phyloP scores from a whole-genome alignment of 257 asterid species.

The Solanum sejunctum region DNA sequence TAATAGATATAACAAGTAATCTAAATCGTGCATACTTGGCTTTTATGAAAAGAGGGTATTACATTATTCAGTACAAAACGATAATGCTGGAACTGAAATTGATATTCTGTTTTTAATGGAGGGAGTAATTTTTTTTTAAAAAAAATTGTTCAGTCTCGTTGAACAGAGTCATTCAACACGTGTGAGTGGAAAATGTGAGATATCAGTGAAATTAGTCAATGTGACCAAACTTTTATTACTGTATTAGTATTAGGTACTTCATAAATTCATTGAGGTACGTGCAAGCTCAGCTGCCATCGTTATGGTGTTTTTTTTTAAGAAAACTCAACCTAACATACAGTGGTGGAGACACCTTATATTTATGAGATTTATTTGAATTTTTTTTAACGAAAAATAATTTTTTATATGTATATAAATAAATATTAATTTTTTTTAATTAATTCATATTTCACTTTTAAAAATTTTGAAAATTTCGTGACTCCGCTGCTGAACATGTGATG shows the following conservation, averaged over 20 bases:
- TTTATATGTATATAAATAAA: no score
- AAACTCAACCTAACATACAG: not conserved
- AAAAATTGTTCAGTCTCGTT: not conserved
- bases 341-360: no score
- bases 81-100: not conserved
- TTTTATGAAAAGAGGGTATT: not conserved
- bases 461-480: no score
- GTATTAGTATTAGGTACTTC: fast-evolving
- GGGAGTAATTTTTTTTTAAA: not conserved
- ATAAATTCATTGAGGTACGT: no score
- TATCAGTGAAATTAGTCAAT: not conserved
- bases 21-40: not conserved
- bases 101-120: not conserved
- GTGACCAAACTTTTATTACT: not conserved
- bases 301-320: not conserved
- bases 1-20: not conserved
- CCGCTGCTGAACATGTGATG: not conserved
- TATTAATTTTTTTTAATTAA: no score
- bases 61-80: not conserved
- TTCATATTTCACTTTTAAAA: no score
- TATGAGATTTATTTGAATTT: no score
- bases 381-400: no score
- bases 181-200: not conserved
- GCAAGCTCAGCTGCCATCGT: no score
- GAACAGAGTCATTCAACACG: not conserved